A percentile compares a stretch with the other conserved stretches of the same genome.
Conservation (phyloP, 495 filamentous ascomycete genomes). For the Penicillium coprophilum region DNA sequence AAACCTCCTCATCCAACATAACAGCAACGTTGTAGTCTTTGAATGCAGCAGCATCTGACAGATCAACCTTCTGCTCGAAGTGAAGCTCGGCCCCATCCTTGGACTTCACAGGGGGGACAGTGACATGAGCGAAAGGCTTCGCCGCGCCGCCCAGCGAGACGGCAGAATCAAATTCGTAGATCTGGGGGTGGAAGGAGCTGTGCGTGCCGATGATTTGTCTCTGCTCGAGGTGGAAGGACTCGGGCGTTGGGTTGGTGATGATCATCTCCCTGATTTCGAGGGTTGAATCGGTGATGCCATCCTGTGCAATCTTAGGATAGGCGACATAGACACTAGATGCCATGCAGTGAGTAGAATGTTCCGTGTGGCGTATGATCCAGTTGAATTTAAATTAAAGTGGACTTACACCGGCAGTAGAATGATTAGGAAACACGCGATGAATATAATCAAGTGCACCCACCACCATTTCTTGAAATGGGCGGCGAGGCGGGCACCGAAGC, state of each 20-base stretch:
- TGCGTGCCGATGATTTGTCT: slow-evolving; percentile 45
- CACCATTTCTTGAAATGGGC: slow-evolving; percentile 61
- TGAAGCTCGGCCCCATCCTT: slow-evolving; percentile 53
- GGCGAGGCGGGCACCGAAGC: slow-evolving; percentile 37
- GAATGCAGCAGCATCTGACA: slow-evolving; percentile 55
- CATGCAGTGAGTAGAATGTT: not conserved
- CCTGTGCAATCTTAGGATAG: slow-evolving; percentile 70
- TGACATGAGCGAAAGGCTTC: slow-evolving; percentile 56
- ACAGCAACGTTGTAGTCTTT: slow-evolving; percentile 55
- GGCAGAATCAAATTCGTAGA: slow-evolving; percentile 55
- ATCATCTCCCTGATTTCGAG: slow-evolving; percentile 58
- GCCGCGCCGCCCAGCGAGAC: slow-evolving; percentile 53
- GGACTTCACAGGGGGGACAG: slow-evolving; percentile 54
- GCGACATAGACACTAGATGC: slow-evolving; percentile 63
- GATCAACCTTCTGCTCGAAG: slow-evolving; percentile 52
- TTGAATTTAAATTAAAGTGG: not conserved
- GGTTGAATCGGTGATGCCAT: slow-evolving; percentile 62
- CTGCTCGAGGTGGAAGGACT: slow-evolving; percentile 57
- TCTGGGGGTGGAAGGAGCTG: slow-evolving; percentile 52
- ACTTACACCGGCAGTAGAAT: slow-evolving; percentile 69
- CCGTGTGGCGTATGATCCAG: not conserved
- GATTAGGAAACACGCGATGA: slow-evolving; percentile 58
- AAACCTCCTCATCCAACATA: slow-evolving; percentile 56
- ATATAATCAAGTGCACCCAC: slow-evolving; percentile 67
- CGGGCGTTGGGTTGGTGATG: slow-evolving; percentile 57